Conservation (phyloP, 345 rosid species). For the Cardamine resedifolia region DNA sequence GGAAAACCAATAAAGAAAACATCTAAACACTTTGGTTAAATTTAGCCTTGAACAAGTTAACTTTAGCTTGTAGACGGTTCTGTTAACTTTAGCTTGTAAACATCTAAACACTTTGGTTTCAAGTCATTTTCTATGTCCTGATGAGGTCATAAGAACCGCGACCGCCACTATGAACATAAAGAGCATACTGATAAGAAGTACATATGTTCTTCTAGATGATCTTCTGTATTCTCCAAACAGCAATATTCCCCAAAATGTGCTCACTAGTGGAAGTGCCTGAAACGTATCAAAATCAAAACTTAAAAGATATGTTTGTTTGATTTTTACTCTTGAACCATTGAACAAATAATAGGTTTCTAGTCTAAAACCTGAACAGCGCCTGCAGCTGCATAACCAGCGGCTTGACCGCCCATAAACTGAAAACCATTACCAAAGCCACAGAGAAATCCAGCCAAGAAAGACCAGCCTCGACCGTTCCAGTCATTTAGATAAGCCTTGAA, state of each 20-base stretch:
- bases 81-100: no score
- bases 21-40: no score
- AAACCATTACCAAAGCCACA: conserved; percentile 87
- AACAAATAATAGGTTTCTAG: neutral
- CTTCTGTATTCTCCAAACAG: conserved; percentile 81
- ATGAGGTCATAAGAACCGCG: conserved; percentile 75
- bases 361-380: conserved; percentile 71
- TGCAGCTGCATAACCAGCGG: conserved; percentile 94
- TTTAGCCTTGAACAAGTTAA: neutral
- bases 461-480: conserved; percentile 85
- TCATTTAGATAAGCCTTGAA: conserved; percentile 64
- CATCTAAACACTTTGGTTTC: no score
- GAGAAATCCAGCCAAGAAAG: conserved; percentile 71
- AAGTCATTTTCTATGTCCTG: conserved; percentile 63
- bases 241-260: conserved; percentile 85
- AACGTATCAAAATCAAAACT: conserved; percentile 22
- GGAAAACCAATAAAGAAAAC: no score
- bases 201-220: conserved; percentile 69
- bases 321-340: neutral
- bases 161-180: conserved; percentile 77
- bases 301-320: neutral
- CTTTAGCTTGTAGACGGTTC: neutral
- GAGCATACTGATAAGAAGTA: conserved; percentile 60
- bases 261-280: conserved; percentile 92
- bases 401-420: conserved; percentile 90